Conservation (phyloP, 2,329 filamentous ascomycete genomes). For the Diaporthe vaccinii region DNA sequence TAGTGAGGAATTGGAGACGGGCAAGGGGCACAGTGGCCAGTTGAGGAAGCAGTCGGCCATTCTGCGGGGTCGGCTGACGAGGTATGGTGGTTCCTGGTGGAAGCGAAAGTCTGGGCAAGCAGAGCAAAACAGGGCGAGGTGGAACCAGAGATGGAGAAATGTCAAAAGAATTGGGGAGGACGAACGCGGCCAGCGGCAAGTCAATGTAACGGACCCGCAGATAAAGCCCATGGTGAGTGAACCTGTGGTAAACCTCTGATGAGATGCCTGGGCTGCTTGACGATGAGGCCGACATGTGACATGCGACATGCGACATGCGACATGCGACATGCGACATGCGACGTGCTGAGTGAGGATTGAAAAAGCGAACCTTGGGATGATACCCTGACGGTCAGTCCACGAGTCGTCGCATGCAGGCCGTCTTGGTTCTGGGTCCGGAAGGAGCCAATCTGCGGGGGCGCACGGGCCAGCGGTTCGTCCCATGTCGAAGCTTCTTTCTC, state of each 20-base stretch:
- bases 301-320: not conserved
- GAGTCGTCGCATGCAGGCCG: constrained; percentile 21
- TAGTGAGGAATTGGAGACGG: constrained; percentile 14
- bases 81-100: constrained; percentile 14
- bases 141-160: constrained; percentile 17
- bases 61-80: constrained; percentile 22
- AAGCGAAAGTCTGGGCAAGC: constrained; percentile 21
- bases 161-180: constrained; percentile 1
- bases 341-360: not conserved
- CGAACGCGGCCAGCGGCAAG: not conserved
- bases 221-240: not conserved
- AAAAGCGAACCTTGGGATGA: not conserved
- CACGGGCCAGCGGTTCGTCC: constrained; percentile 27
- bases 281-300: not conserved
- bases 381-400: not conserved
- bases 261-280: not conserved
- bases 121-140: constrained; percentile 14
- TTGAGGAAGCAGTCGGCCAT: constrained; percentile 7
- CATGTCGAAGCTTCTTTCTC: not conserved
- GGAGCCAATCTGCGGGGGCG: not conserved
- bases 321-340: not conserved
- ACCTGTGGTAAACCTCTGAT: not conserved
- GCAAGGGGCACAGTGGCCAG: constrained; percentile 2
- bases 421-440: not conserved
- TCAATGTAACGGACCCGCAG: constrained; percentile 9